These are phyloP conservation scores for Pleoardoris graminearum DNA, from an alignment of 2,329 filamentous ascomycete genomes.

Conservation along the genomic window DNA sequence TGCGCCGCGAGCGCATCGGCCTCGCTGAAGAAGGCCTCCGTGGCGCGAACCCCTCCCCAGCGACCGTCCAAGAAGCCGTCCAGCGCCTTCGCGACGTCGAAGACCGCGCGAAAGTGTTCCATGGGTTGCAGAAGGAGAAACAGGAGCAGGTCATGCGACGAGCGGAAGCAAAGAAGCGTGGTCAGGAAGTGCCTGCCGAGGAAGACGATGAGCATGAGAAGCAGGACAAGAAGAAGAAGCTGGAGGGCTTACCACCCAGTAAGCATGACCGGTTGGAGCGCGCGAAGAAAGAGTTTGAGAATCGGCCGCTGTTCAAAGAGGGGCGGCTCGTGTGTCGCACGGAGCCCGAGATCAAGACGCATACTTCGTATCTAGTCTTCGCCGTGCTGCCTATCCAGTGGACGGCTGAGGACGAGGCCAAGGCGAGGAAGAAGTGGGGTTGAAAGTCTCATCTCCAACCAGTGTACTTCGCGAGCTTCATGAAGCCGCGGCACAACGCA, in stretches of 20 bases:
- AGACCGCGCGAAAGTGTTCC: constrained; percentile 66
- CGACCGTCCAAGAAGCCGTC: constrained; percentile 79
- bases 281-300: constrained; percentile 36
- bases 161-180: constrained; percentile 40
- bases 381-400: constrained; percentile 85
- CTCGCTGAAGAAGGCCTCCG: constrained; percentile 67
- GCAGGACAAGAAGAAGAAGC: constrained; percentile 25
- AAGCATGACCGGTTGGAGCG: constrained; percentile 38
- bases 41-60: constrained; percentile 70
- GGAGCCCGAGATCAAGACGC: constrained; percentile 88
- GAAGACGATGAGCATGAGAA: constrained; percentile 24
- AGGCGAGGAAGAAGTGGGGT: constrained; percentile 54
- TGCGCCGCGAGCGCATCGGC: constrained; percentile 79
- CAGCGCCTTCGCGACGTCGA: constrained; percentile 74
- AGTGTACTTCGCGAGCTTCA: too few species aligned
- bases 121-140: constrained; percentile 50
- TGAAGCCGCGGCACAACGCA: too few species aligned
- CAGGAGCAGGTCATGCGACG: constrained; percentile 50
- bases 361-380: constrained; percentile 97
- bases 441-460: background rate
- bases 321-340: constrained; percentile 78
- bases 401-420: constrained; percentile 78
- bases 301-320: constrained; percentile 62
- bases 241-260: constrained; percentile 28
- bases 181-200: constrained; percentile 30